Base-by-base conservation (phyloP, 306 rosid species). In the Fragaria ananassa region DNA sequence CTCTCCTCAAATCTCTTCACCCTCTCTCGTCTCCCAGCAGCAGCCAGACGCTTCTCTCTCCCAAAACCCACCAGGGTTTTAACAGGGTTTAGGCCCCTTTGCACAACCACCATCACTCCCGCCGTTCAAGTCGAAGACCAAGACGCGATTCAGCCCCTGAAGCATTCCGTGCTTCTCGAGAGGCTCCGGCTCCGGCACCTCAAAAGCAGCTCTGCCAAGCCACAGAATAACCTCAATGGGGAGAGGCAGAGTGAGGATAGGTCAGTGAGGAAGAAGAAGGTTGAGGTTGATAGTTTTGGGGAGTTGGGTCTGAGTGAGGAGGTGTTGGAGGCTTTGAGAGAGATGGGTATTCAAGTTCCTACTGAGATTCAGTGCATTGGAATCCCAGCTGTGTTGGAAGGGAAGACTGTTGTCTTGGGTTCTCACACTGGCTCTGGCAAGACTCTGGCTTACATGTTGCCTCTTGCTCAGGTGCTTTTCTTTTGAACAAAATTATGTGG, bases 391-490 rank as follows among this genome's bases (percentile, higher is more conserved):
- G 91, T 95, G 27, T 82, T 92, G 87, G 93, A 86, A 50, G 99
- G 82, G 54, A 87, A 82, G 70, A 91, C 92, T 75, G 96, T 95
- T 46, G 96, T 95, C 74, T 85, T 95, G 84, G 98, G 99, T 72
- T 95, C 98, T 51, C 98, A 92, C 79, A 92, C 99, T 77, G 99
- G 99, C 3, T 95, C 99, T 64, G 99, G 99, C 18, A 92, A 92
- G 78, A 95, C 99, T 46, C 87, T 95, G 34, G 99, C 99, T 73
- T 95, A 95, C 78, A 75, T 95, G 89, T 88, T 95, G 11, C 99
- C 99, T 15, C 88, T 95, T 82, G 92, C 91, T 83, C 99, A 95
- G 97, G 98, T 95, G 42, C 67, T 64, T 35, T 15, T 65, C 21
- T 2, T 29, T 66, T 45, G 21, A 61, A 71, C 39, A 4, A 6